A percentile compares a stretch with the other conserved stretches of the same genome.
phyloP scores from a whole-genome alignment of 768 basidiomycete genomes.

The Pseudohyphozyma bogoriensis region DNA sequence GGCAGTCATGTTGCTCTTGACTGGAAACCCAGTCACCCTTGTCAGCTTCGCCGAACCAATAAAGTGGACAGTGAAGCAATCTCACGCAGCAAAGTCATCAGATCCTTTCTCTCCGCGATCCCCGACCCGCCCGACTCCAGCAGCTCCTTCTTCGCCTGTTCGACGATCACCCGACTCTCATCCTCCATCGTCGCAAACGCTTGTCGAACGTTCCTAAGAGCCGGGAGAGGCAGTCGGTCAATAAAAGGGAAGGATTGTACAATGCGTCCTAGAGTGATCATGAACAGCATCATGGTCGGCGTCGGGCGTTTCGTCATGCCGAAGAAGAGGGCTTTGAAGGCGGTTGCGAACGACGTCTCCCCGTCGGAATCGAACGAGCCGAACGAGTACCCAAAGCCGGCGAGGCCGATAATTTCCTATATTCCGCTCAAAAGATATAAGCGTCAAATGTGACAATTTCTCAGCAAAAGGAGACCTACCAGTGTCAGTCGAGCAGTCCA shows the following conservation, averaged over 20 bases:
- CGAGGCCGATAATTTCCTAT: slow-evolving; percentile 18
- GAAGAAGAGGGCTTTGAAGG: slow-evolving; percentile 25
- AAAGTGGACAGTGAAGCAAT: no score
- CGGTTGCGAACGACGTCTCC: slow-evolving; percentile 12
- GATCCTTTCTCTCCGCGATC: slow-evolving; percentile 15
- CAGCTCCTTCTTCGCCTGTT: slow-evolving; percentile 8
- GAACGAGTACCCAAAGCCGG: slow-evolving; percentile 30
- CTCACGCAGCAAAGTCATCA: slow-evolving; percentile 24
- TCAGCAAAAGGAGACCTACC: not conserved
- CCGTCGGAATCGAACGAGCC: slow-evolving; percentile 8
- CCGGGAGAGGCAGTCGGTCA: not conserved
- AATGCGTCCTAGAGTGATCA: slow-evolving; percentile 4
- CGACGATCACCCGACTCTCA: slow-evolving; percentile 27
- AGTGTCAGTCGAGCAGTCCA: slow-evolving; percentile 38
- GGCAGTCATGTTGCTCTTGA: slow-evolving; percentile 5
- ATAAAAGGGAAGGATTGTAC: slow-evolving; percentile 18
- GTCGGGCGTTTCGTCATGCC: not conserved
- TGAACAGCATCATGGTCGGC: not conserved
- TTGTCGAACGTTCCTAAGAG: not conserved
- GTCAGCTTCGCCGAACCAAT: not conserved
- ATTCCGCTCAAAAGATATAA: no score
- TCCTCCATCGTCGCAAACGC: slow-evolving; percentile 20
- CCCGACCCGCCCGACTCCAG: slow-evolving; percentile 18
- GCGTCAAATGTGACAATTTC: not conserved
- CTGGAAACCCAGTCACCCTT: not conserved